phyloP scores from a whole-genome alignment of 2,329 filamentous ascomycete species.

The Colletotrichum camelliae region DNA sequence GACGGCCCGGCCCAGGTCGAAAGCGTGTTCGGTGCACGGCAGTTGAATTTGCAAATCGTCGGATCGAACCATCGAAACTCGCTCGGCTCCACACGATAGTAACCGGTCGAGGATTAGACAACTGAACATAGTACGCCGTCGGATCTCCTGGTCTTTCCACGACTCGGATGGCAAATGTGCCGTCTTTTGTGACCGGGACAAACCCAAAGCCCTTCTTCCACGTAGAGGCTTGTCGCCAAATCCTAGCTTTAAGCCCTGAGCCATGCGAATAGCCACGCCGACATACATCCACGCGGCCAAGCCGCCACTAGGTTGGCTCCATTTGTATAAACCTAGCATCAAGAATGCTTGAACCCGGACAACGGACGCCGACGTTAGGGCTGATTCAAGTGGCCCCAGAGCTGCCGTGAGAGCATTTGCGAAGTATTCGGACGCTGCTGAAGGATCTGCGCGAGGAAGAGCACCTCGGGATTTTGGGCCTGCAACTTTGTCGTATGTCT shows the following conservation, averaged over 20 bases:
- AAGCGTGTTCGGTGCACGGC: slow-evolving; percentile 70
- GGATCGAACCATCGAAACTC: slow-evolving; percentile 63
- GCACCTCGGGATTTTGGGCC: slow-evolving; percentile 37
- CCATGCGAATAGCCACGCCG: slow-evolving; percentile 68
- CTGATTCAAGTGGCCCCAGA: slow-evolving; percentile 50
- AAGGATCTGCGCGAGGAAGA: slow-evolving; percentile 49
- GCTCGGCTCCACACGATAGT: slow-evolving; percentile 67
- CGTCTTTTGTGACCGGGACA: slow-evolving; percentile 18
- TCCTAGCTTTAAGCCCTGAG: slow-evolving; percentile 66
- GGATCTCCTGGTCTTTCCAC: slow-evolving; percentile 58
- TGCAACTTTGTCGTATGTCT: slow-evolving; percentile 31
- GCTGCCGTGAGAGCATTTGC: slow-evolving; percentile 62
- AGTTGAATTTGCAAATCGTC: slow-evolving; percentile 69
- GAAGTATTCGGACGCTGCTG: slow-evolving; percentile 68
- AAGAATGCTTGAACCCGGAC: slow-evolving; percentile 71
- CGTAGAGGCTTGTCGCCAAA: slow-evolving; percentile 51
- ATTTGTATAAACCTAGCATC: slow-evolving; percentile 76
- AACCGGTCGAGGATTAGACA: slow-evolving; percentile 76
- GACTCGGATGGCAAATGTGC: slow-evolving; percentile 12
- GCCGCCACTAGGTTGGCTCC: slow-evolving; percentile 66
- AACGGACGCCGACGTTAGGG: slow-evolving; percentile 58
- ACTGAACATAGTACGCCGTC: slow-evolving; percentile 75
- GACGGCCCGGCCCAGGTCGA: slow-evolving; percentile 65
- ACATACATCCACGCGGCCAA: slow-evolving; percentile 70
- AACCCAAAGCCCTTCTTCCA: slow-evolving; percentile 18